Evolutionary conservation across 1,139 yeast genomes (phyloP).

Genomic region (Komagataea norvegica): DNA sequence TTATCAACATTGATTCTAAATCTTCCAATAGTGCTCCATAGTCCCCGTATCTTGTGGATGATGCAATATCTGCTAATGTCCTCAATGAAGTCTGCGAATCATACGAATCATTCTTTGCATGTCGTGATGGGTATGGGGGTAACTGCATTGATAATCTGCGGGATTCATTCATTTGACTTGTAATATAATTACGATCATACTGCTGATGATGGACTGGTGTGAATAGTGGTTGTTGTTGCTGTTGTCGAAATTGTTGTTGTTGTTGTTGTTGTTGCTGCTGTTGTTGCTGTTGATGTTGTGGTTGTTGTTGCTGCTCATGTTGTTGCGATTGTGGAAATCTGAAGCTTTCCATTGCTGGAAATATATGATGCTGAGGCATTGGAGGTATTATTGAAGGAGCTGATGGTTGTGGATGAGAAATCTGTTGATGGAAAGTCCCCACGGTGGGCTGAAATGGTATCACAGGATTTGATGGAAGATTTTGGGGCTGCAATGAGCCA

Average conservation of each 20-base stretch:
- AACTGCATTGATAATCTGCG: slow-evolving; percentile 17
- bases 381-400: not conserved
- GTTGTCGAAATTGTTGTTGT: not conserved
- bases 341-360: slow-evolving; percentile 5
- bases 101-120: slow-evolving; percentile 19
- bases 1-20: slow-evolving; percentile 12
- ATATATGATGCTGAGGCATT: not conserved
- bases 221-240: not conserved
- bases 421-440: not conserved
- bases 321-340: slow-evolving; percentile 9
- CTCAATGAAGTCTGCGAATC: slow-evolving; percentile 23
- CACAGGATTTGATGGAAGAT: not conserved
- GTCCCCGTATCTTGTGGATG: slow-evolving; percentile 5
- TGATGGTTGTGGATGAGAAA: not conserved
- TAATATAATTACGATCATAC: not conserved
- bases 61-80: slow-evolving; percentile 25
- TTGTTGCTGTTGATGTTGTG: not conserved
- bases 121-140: slow-evolving; percentile 14
- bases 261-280: slow-evolving; percentile 1
- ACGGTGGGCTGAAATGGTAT: not conserved
- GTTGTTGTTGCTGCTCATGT: not conserved
- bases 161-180: not conserved
- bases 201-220: slow-evolving; percentile 4
- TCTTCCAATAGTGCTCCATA: slow-evolving; percentile 8
- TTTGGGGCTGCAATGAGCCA: not conserved